phyloP scores from a whole-genome alignment of 2,329 filamentous ascomycete genomes.

The Fusarium protoensiforme region DNA sequence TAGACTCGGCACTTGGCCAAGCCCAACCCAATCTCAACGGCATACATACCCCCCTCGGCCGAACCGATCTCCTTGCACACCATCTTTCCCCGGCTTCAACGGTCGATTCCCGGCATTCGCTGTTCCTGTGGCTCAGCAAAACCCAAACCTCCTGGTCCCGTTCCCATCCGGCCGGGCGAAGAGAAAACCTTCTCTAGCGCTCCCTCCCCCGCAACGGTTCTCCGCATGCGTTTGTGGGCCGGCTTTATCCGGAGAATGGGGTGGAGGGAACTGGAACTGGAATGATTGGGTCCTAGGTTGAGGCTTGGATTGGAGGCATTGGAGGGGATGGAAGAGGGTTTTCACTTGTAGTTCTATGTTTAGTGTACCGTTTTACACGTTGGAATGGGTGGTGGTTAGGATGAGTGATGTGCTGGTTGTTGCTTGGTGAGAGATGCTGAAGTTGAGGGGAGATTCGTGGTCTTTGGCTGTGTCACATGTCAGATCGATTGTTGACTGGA shows the following conservation, averaged over 20 bases:
- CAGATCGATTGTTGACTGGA: neutral
- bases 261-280: neutral
- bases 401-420: neutral
- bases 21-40: neutral
- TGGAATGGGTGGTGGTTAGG: neutral
- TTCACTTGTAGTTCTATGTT: neutral
- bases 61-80: conserved; percentile 14
- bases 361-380: neutral
- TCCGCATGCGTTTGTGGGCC: conserved; percentile 3
- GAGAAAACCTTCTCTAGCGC: neutral
- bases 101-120: conserved; percentile 30
- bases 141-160: neutral
- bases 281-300: neutral
- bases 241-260: neutral
- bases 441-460: neutral
- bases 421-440: neutral
- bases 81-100: neutral
- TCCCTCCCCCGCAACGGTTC: conserved; percentile 12
- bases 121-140: conserved; percentile 10
- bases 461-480: neutral
- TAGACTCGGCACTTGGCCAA: neutral
- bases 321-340: neutral
- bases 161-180: conserved; percentile 20
- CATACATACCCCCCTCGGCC: conserved; percentile 4
- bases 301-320: neutral